A percentile compares a stretch with the other conserved stretches of the same genome.
phyloP scores from a whole-genome alignment of 306 rosid species.

The Alnus rubra region DNA sequence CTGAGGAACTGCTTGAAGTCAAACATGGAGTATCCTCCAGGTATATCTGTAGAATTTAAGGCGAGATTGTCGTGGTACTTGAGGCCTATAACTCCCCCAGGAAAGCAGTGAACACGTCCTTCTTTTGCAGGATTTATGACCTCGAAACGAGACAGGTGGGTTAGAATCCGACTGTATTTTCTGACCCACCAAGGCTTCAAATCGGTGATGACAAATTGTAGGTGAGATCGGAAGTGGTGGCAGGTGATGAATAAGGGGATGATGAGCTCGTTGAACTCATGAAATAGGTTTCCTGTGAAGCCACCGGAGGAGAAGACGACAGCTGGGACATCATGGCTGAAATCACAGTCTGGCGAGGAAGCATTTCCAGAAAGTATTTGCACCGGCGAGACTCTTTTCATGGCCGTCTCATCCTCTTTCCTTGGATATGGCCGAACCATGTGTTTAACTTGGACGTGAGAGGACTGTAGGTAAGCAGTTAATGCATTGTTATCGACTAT shows the following conservation, averaged over 20 bases:
- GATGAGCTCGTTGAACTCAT: slow-evolving; percentile 36
- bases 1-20: slow-evolving; percentile 37
- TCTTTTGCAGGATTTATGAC: slow-evolving; percentile 27
- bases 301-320: slow-evolving; percentile 37
- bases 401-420: slow-evolving; percentile 27
- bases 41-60: slow-evolving; percentile 32
- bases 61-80: slow-evolving; percentile 35
- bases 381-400: slow-evolving; percentile 23
- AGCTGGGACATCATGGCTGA: slow-evolving; percentile 29
- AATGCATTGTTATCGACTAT: slow-evolving; percentile 13
- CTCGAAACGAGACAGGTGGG: slow-evolving; percentile 26
- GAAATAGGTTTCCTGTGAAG: slow-evolving; percentile 41
- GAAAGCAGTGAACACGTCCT: slow-evolving; percentile 31
- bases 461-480: slow-evolving; percentile 25
- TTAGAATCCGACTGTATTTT: slow-evolving; percentile 33
- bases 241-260: slow-evolving; percentile 42
- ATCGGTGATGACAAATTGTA: slow-evolving; percentile 33
- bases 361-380: slow-evolving; percentile 17
- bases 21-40: slow-evolving; percentile 36
- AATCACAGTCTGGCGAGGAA: slow-evolving; percentile 27
- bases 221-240: slow-evolving; percentile 24
- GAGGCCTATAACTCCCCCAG: slow-evolving; percentile 35
- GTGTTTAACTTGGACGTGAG: slow-evolving; percentile 2
- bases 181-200: slow-evolving; percentile 34
- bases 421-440: slow-evolving; percentile 39